Evolutionary conservation across 495 filamentous ascomycete species (phyloP), one percentile per base, ranked within the genome.

Genomic region (Saxophila tyrrhenica): DNA sequence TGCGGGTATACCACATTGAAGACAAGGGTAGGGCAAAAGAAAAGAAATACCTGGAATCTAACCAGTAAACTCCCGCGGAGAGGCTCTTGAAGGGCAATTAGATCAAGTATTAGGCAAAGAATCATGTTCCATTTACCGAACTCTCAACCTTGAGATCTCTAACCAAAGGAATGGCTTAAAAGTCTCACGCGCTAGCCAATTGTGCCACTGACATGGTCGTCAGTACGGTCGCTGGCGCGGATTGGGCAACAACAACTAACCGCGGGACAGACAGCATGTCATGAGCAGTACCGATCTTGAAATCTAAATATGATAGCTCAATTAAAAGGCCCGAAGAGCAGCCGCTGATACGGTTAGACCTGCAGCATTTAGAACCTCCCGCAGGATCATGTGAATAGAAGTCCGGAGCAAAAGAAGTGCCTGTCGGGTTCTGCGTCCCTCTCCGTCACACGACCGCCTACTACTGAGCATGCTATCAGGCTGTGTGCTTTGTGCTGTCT

Each of bases 101-200:
- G 24, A 49, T 3, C 24, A 23, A 23, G 21, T 11, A 25, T 7
- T 10, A 11, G 9, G 20, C 8, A 35, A 29, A 2, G 46, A n/a
- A 3, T 8, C 24, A 25, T 8, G 24, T 22, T 3, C 17, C 3
- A 17, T 13, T 5, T 35, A 35, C 29, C 24, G 19, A 49, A 22
- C 46, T 51, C 49, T 51, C 49, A 51, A 51, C 49, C 49, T 51
- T 51, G 49, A 51, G 49, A 51, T 51, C 9, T 23, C 29, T 51
- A 21, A 7, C 29, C 29, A 35, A 35, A 5, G 13, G 29, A 10
- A 39, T 13, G 29, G 49, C 22, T 41, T 51, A 51, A 51, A 51
- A 51, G 49, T 51, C 49, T 51, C 49, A 51, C 49, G 49, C 49
- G 49, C 49, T 51, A 51, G 47, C 47, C 47, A 50, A 50, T 50